These are phyloP conservation scores for Pyracantha coccinea DNA, from an alignment of 331 rosid species.

Conservation along the genomic window DNA sequence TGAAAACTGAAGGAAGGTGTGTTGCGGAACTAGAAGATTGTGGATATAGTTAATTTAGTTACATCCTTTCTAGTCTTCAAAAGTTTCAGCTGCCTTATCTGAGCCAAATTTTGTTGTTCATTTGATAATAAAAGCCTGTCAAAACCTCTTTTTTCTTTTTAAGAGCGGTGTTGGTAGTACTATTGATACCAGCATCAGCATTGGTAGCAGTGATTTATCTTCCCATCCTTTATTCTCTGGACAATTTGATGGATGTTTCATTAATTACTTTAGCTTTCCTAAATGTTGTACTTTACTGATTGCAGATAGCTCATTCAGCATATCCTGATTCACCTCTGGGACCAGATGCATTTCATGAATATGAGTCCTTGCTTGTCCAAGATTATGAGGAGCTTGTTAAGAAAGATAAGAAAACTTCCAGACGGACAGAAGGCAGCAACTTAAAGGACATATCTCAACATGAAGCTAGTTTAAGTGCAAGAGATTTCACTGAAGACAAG, in stretches of 20 bases:
- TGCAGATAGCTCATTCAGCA: constrained; percentile 69
- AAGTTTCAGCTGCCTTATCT: background rate
- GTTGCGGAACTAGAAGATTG: background rate
- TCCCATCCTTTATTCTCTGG: background rate
- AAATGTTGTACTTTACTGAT: constrained; percentile 13
- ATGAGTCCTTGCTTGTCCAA: constrained; percentile 84
- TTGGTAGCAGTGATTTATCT: background rate
- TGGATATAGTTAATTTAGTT: background rate
- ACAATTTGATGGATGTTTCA: background rate
- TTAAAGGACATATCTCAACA: constrained; percentile 28
- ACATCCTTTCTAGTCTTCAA: background rate
- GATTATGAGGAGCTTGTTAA: constrained; percentile 81
- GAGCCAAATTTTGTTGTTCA: background rate
- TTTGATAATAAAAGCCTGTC: background rate
- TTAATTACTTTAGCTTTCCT: background rate
- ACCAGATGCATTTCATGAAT: constrained; percentile 89
- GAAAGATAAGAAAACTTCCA: constrained; percentile 31
- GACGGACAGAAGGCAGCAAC: constrained; percentile 21
- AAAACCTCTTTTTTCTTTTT: background rate
- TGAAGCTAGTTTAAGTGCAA: constrained; percentile 56
- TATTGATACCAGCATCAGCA: background rate
- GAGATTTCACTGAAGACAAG: constrained; percentile 36
- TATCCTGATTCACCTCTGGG: constrained; percentile 94
- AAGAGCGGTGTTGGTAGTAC: background rate
- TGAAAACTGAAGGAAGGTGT: background rate